phyloP scores from a whole-genome alignment of 768 basidiomycete genomes.

The Candolleomyces aberdarensis region DNA sequence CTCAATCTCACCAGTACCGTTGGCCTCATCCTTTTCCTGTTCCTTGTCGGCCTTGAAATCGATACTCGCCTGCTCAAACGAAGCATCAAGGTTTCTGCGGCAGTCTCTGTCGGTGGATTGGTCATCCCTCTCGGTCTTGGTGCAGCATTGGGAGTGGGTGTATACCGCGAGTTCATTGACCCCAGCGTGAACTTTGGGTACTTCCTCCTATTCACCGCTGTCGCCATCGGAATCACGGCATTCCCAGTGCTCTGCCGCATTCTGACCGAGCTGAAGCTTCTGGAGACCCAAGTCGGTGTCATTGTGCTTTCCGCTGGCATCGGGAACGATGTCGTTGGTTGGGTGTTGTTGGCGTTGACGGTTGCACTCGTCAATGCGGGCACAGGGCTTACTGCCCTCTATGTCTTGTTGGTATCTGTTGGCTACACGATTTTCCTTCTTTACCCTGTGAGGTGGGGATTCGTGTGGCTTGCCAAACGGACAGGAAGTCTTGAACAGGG shows the following conservation, averaged over 20 bases:
- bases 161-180: slow-evolving; percentile 69
- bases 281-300: slow-evolving; percentile 81
- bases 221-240: slow-evolving; percentile 78
- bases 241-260: slow-evolving; percentile 86
- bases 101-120: slow-evolving; percentile 67
- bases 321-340: slow-evolving; percentile 73
- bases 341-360: slow-evolving; percentile 80
- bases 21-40: slow-evolving; percentile 75
- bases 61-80: slow-evolving; percentile 67
- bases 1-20: slow-evolving; percentile 74
- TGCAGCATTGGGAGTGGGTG: slow-evolving; percentile 66
- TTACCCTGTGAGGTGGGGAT: slow-evolving; percentile 61
- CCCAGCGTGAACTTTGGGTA: slow-evolving; percentile 65
- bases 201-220: slow-evolving; percentile 83
- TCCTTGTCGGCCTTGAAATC: slow-evolving; percentile 83
- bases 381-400: slow-evolving; percentile 72
- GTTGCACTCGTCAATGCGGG: slow-evolving; percentile 83
- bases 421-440: slow-evolving; percentile 69
- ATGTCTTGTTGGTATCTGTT: slow-evolving; percentile 63
- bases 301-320: slow-evolving; percentile 82
- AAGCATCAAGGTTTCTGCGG: slow-evolving; percentile 54
- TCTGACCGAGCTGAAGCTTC: slow-evolving; percentile 75
- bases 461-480: slow-evolving; percentile 60
- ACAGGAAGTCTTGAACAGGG: slow-evolving; percentile 74
- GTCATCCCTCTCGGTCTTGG: slow-evolving; percentile 79